Evolutionary conservation across 768 basidiomycete species (phyloP).

Genomic region (Cystobasidium tubakii): DNA sequence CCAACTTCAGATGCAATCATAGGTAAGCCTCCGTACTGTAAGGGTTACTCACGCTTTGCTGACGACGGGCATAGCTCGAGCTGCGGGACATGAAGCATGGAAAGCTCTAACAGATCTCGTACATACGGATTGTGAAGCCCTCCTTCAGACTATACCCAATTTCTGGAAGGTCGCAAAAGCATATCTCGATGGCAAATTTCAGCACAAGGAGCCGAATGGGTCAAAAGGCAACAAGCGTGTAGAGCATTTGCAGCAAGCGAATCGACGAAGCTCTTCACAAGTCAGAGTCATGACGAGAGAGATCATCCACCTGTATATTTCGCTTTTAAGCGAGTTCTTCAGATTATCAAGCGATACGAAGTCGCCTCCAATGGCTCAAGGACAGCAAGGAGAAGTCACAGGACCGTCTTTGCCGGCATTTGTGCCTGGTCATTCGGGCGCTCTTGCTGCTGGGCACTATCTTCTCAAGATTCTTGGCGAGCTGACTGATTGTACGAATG

Average conservation of each 20-base stretch:
- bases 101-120: slow-evolving; percentile 68
- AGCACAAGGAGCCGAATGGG: slow-evolving; percentile 58
- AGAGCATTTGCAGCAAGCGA: not conserved
- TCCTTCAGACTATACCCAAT: slow-evolving; percentile 75
- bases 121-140: slow-evolving; percentile 76
- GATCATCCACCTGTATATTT: slow-evolving; percentile 76
- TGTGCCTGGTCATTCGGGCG: slow-evolving; percentile 60
- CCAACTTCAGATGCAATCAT: slow-evolving; percentile 36
- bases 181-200: slow-evolving; percentile 88
- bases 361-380: slow-evolving; percentile 54
- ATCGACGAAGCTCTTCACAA: slow-evolving; percentile 56
- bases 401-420: slow-evolving; percentile 60
- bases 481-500: slow-evolving; percentile 76
- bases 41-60: not conserved
- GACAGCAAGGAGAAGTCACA: slow-evolving; percentile 45
- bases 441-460: slow-evolving; percentile 74
- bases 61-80: slow-evolving; percentile 56
- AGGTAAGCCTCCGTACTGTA: slow-evolving; percentile 27
- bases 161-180: slow-evolving; percentile 89
- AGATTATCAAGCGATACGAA: slow-evolving; percentile 59
- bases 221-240: not conserved
- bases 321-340: slow-evolving; percentile 79
- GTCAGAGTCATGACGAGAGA: slow-evolving; percentile 81
- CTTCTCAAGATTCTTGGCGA: slow-evolving; percentile 73
- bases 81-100: slow-evolving; percentile 73